Percentiles rank a stretch among this genome's conserved stretches.
Conservation (phyloP, 495 filamentous ascomycete species). For the Xylaria curta region DNA sequence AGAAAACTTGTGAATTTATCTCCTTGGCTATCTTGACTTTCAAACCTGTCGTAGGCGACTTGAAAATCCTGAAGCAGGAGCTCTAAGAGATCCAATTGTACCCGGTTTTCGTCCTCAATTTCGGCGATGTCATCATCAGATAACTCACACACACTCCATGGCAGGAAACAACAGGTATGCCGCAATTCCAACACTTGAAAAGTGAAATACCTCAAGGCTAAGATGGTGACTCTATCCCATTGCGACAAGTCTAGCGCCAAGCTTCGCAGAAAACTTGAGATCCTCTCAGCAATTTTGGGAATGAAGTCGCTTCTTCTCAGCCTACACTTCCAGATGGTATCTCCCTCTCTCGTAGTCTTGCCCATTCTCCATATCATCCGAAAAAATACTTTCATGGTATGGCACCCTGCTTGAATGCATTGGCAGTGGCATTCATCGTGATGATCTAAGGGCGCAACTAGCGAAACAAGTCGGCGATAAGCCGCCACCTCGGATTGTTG, state of each 20-base stretch:
- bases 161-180: neutral
- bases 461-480: constrained; percentile 7
- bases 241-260: constrained; percentile 7
- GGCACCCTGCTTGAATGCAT: constrained; percentile 1
- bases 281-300: neutral
- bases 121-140: neutral
- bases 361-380: neutral
- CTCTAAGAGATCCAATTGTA: neutral
- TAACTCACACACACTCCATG: neutral
- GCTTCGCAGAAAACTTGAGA: neutral
- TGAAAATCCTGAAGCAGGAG: constrained; percentile 1
- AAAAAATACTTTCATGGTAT: constrained; percentile 7
- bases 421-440: constrained; percentile 5
- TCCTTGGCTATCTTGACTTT: neutral
- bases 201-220: constrained; percentile 16
- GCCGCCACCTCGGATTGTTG: neutral
- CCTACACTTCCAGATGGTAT: neutral
- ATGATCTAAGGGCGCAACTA: constrained; percentile 1
- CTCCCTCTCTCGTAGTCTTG: neutral
- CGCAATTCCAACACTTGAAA: neutral
- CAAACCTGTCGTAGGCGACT: neutral
- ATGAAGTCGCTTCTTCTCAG: neutral
- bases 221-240: neutral
- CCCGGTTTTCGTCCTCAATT: constrained; percentile 11
- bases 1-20: constrained; percentile 7